phyloP scores from a whole-genome alignment of 2,329 filamentous ascomycete species.

The Chaetomiaceae sp. region DNA sequence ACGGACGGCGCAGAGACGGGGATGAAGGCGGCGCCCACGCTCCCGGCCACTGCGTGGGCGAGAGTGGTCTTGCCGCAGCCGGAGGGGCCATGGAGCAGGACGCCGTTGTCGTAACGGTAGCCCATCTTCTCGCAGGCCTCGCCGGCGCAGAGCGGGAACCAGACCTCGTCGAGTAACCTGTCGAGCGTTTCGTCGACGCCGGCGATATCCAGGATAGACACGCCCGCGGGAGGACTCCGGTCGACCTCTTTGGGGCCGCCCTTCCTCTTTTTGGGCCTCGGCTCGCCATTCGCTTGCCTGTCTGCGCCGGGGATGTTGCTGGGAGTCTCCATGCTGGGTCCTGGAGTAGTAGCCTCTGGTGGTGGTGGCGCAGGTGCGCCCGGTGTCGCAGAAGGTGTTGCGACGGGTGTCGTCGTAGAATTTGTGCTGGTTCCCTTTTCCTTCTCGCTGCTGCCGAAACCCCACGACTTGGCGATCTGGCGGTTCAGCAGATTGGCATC shows the following conservation, averaged over 20 bases:
- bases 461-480: slow-evolving; percentile 39
- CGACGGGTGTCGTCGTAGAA: background rate
- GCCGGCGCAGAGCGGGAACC: slow-evolving; percentile 65
- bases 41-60: slow-evolving; percentile 72
- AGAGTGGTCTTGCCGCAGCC: slow-evolving; percentile 86
- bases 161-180: slow-evolving; percentile 65
- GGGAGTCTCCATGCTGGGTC: slow-evolving; percentile 1
- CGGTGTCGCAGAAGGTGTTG: slow-evolving; percentile 1
- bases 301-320: slow-evolving; percentile 31
- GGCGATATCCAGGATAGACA: slow-evolving; percentile 67
- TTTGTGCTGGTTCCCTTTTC: slow-evolving; percentile 12
- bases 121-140: slow-evolving; percentile 61
- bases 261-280: slow-evolving; percentile 61
- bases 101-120: slow-evolving; percentile 66
- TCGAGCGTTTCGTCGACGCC: slow-evolving; percentile 69
- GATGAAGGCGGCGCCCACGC: slow-evolving; percentile 71
- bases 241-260: slow-evolving; percentile 44
- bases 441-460: slow-evolving; percentile 28
- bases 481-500: slow-evolving; percentile 36
- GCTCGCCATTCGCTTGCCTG: slow-evolving; percentile 60
- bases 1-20: slow-evolving; percentile 77
- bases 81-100: slow-evolving; percentile 76
- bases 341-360: background rate
- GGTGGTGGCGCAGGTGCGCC: background rate
- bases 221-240: slow-evolving; percentile 59